Evolutionary conservation across 495 filamentous ascomycete genomes (phyloP), one percentile per base, ranked within the genome.

Genomic region (Bacidia rubella): DNA sequence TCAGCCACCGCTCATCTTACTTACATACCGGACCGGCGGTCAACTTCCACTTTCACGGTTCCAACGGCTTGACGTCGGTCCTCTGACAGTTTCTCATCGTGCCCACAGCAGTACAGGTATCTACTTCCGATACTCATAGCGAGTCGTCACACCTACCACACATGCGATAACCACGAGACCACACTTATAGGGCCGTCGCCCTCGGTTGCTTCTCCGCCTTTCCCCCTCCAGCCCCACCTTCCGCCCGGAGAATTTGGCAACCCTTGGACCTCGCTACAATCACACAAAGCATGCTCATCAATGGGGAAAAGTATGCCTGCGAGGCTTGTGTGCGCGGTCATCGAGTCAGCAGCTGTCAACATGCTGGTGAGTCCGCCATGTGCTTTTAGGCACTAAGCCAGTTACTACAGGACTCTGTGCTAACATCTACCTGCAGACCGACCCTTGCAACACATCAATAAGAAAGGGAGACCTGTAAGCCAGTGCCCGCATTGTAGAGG

Each of bases 401-500:
- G 66, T 65, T 62, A 51, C 15, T 54, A 9, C 7, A 44, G 12
- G 17, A 44, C 41, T 44, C 15, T 17, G 41, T 5, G 15, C 29
- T 35, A 15, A 35, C 29, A 35, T 35, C 7, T 35, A 7, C 7
- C 29, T 26, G 55, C 61, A 96, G 92, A 96, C 68, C 86, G 92
- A 60, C 86, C 85, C 57, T 80, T 99, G 55, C 82, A 83, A 65
- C 92, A 92, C 67, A 95, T 97, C 76, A 92, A 92, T 72, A 95
- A 95, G 70, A 97, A 99, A 69, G 92, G 92, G 68, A 85, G 92
- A 60, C 92, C 92, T 59, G 90, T 97, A 62, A 94, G 90, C 67
- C 92, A 99, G 84, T 99, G 92, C 68, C 76, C 86, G 62, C 92
- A 97, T 73, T 99, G 92, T 70, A 90, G 92, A 69, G 79, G 83